These are phyloP conservation scores for Delphinella strobiligena DNA, from an alignment of 2,329 filamentous ascomycete genomes.

Conservation along the genomic window DNA sequence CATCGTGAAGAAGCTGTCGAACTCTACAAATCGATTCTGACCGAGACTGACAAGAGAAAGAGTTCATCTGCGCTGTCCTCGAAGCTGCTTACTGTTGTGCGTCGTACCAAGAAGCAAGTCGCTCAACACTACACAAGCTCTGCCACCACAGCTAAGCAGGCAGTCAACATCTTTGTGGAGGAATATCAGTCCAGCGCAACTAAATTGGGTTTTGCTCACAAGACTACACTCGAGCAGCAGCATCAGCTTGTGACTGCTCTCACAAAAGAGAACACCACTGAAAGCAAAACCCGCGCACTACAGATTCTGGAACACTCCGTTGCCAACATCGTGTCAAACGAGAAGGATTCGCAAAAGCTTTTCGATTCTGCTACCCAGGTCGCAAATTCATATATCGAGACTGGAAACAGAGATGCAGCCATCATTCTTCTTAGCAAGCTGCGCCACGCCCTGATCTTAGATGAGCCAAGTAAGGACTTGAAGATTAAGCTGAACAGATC, in stretches of 20 bases:
- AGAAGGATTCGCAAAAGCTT: not conserved
- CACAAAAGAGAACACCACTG: not conserved
- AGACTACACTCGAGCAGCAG: not conserved
- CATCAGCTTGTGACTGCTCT: not conserved
- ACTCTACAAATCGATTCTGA: not conserved
- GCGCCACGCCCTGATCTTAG: not conserved
- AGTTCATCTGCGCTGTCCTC: not conserved
- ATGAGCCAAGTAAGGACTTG: not conserved
- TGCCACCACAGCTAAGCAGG: not conserved
- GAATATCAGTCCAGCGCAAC: not conserved
- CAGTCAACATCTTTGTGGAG: not conserved
- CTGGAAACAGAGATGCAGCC: not conserved
- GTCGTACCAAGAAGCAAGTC: not conserved
- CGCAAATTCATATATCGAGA: not conserved
- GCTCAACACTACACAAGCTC: not conserved
- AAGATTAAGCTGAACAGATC: not conserved
- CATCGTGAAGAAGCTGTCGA: not conserved
- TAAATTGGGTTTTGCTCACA: not conserved
- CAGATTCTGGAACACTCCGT: not conserved
- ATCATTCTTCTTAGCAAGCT: not conserved
- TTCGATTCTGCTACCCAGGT: not conserved
- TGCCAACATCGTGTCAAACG: not conserved
- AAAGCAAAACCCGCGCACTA: not conserved
- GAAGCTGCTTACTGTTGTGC: not conserved
- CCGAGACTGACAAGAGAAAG: not conserved